Conservation (phyloP, 208 protist genomes). For the Herpetomonas muscarum region DNA sequence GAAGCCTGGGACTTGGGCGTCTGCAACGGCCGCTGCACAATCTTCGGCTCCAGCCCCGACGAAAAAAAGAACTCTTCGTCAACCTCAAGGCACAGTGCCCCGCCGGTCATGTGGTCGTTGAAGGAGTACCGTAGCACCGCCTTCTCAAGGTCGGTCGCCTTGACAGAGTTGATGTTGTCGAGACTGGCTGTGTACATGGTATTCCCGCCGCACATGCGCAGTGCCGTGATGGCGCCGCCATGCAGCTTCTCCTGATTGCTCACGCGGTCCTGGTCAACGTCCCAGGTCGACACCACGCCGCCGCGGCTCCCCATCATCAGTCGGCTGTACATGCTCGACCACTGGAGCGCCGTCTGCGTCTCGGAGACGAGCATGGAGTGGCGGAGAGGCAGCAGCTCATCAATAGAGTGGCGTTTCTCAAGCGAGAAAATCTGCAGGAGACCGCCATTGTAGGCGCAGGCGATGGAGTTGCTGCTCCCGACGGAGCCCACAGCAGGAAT, state of each 20-base stretch:
- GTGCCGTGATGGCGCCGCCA: slow-evolving; percentile 17
- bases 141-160: slow-evolving; percentile 42
- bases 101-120: slow-evolving; percentile 44
- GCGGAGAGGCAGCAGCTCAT: slow-evolving; percentile 20
- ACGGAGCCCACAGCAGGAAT: slow-evolving; percentile 24
- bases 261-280: slow-evolving; percentile 24
- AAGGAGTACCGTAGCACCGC: slow-evolving; percentile 28
- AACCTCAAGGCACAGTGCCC: slow-evolving; percentile 22
- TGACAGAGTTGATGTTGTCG: slow-evolving; percentile 41
- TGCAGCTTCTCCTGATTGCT: slow-evolving; percentile 30
- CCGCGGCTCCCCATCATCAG: slow-evolving; percentile 40
- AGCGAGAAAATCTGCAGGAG: slow-evolving; percentile 26
- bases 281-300: slow-evolving; percentile 40
- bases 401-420: slow-evolving; percentile 21
- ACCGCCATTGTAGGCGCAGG: slow-evolving; percentile 41
- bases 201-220: slow-evolving; percentile 9
- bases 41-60: slow-evolving; percentile 31
- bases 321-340: slow-evolving; percentile 27
- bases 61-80: slow-evolving; percentile 47
- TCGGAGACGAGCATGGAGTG: slow-evolving; percentile 23
- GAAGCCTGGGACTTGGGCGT: slow-evolving; percentile 18
- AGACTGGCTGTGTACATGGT: slow-evolving; percentile 35
- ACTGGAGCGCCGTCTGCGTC: slow-evolving; percentile 38
- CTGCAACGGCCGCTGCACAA: slow-evolving; percentile 41
- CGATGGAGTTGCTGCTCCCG: slow-evolving; percentile 24